Conservation (phyloP, 2,329 filamentous ascomycete species). For the Akanthomyces muscarius region DNA sequence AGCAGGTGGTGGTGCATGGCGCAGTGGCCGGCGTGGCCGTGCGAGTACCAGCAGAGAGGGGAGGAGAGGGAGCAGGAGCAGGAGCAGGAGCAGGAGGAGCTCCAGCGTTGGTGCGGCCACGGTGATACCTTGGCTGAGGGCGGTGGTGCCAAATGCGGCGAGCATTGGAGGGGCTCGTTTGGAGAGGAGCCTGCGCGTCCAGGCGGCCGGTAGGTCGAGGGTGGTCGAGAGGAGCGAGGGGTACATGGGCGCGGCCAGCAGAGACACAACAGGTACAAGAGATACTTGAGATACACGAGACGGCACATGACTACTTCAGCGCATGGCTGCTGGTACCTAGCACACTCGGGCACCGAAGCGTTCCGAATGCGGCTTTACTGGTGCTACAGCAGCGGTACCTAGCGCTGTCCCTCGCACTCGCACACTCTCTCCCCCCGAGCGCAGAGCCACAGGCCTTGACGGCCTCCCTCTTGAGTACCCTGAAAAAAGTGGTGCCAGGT, state of each 20-base stretch:
- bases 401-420: background rate
- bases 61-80: background rate
- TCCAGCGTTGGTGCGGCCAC: background rate
- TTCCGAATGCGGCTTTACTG: background rate
- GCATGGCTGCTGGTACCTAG: background rate
- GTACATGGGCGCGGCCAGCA: background rate
- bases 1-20: background rate
- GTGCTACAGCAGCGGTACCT: background rate
- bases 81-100: no score
- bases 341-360: background rate
- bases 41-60: background rate
- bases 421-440: background rate
- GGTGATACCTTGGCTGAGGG: background rate
- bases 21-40: background rate
- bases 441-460: background rate
- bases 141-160: background rate
- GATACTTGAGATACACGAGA: background rate
- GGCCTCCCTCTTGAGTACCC: background rate
- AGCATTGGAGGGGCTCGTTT: background rate
- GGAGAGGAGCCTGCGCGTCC: background rate
- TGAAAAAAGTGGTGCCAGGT: background rate
- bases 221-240: background rate
- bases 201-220: background rate
- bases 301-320: background rate
- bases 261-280: background rate